These are phyloP conservation scores for Botryotinia globosa DNA, from an alignment of 2,329 filamentous ascomycete genomes.

Conservation along the genomic window DNA sequence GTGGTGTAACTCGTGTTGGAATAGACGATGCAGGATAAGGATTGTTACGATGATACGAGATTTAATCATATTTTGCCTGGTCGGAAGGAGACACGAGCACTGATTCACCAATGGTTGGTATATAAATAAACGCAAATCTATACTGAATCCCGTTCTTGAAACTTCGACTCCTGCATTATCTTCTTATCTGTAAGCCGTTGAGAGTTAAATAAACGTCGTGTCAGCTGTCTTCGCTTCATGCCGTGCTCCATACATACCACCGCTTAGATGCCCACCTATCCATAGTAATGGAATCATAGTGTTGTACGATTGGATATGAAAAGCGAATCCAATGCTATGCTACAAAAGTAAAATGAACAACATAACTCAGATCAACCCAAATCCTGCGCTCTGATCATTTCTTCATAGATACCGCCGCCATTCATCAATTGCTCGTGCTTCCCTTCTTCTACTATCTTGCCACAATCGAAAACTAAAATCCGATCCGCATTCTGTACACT, in stretches of 20 bases:
- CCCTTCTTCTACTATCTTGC: slow-evolving; percentile 52
- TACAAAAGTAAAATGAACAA: neutral
- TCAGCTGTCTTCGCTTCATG: neutral
- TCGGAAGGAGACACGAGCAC: neutral
- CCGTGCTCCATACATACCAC: neutral
- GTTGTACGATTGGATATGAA: neutral
- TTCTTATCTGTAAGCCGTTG: neutral
- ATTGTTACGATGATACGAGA: neutral
- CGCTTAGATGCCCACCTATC: neutral
- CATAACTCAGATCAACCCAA: slow-evolving; percentile 18
- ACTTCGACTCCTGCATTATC: neutral
- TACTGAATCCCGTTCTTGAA: neutral
- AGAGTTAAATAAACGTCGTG: neutral
- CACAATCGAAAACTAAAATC: slow-evolving; percentile 56
- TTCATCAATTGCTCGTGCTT: slow-evolving; percentile 53
- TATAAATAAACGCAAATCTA: neutral
- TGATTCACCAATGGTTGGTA: neutral
- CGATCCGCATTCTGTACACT: slow-evolving; percentile 56
- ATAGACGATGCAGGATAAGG: neutral
- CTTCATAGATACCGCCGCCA: slow-evolving; percentile 47
- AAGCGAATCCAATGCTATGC: neutral
- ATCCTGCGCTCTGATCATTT: slow-evolving; percentile 31
- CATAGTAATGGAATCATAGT: neutral
- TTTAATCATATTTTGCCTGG: neutral
- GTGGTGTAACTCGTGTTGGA: neutral